Conservation (phyloP, 106 monocot genomes). For the Dendrobium chrysotoxum region DNA sequence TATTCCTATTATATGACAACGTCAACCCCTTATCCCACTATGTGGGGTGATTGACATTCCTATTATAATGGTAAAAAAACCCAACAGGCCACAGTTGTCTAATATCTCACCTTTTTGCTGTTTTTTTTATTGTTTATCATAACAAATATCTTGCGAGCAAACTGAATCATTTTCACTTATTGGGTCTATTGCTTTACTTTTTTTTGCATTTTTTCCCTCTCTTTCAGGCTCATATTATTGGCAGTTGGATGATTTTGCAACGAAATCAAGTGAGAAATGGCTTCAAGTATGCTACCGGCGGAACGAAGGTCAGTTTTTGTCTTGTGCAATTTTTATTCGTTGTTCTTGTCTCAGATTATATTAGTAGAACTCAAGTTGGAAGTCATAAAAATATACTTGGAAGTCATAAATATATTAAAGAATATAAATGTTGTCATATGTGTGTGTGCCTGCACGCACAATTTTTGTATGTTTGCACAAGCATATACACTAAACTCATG, state of each 20-base stretch:
- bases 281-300: neutral
- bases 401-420: no score
- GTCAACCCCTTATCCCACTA: no score
- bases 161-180: neutral
- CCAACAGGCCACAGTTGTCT: neutral
- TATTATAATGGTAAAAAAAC: neutral
- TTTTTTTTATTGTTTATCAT: neutral
- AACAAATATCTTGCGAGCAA: neutral
- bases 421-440: no score
- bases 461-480: no score
- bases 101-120: neutral
- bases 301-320: slow-evolving; percentile 1
- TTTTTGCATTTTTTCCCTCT: neutral
- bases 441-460: no score
- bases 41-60: neutral
- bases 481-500: no score
- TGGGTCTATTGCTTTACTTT: neutral
- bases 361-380: neutral
- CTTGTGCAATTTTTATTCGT: neutral
- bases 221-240: neutral
- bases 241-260: neutral
- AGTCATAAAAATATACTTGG: no score
- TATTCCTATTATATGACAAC: neutral
- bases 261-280: neutral
- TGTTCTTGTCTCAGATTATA: neutral